phyloP scores from a whole-genome alignment of 2,329 filamentous ascomycete genomes.

The Arthrinium puccinioides region DNA sequence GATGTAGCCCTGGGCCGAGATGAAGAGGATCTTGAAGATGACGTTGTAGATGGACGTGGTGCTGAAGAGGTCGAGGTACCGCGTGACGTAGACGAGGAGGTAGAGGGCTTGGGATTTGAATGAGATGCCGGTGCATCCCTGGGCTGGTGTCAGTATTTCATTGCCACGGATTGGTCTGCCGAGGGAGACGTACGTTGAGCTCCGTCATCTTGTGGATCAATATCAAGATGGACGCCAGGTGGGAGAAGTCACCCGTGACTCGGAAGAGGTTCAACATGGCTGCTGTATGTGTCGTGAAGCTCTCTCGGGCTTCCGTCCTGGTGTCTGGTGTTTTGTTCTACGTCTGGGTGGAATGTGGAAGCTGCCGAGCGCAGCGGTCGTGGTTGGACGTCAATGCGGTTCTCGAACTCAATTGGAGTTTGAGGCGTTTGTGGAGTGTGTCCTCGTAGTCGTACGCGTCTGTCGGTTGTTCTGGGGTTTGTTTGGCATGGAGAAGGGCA shows the following conservation, averaged over 20 bases:
- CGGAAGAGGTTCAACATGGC: conserved; percentile 48
- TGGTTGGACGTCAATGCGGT: too few species aligned
- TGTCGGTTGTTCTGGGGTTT: too few species aligned
- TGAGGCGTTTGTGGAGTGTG: too few species aligned
- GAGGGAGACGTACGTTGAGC: conserved; percentile 62
- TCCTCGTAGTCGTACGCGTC: too few species aligned
- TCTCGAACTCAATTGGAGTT: too few species aligned
- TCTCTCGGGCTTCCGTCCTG: too few species aligned
- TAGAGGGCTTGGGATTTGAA: conserved; percentile 98
- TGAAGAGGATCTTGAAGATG: conserved; percentile 93
- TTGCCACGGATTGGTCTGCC: background rate
- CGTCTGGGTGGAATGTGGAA: background rate
- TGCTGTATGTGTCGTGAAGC: too few species aligned
- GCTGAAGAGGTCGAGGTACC: conserved; percentile 90
- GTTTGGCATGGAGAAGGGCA: too few species aligned
- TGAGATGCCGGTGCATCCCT: conserved; percentile 96
- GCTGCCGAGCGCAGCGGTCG: conserved; percentile 2
- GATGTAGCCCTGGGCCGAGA: conserved; percentile 82
- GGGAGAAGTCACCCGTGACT: conserved; percentile 76
- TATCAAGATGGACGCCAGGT: conserved; percentile 89
- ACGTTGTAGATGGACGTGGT: conserved; percentile 85
- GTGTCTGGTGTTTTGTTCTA: background rate
- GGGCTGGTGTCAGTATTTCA: conserved; percentile 5
- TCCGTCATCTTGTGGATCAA: conserved; percentile 94
- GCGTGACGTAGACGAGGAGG: conserved; percentile 84